Base-by-base conservation (phyloP, 2,329 filamentous ascomycete genomes). In the Colletotrichum noveboracense region DNA sequence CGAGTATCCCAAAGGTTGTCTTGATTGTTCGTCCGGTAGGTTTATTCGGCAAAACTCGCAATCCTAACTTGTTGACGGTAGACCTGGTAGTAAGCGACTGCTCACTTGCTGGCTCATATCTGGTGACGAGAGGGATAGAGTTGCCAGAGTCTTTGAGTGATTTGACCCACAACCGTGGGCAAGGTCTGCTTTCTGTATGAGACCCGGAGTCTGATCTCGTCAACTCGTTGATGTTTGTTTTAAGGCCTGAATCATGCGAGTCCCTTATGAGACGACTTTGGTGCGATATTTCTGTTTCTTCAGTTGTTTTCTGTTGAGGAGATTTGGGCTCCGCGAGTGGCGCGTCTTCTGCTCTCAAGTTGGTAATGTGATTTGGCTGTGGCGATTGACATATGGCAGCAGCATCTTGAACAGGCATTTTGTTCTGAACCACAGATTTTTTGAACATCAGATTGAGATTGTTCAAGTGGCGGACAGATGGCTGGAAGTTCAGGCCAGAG, bases 181-280 rank as follows among this genome's bases (percentile, higher is more conserved):
- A 0, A 13, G 10, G n/a, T 13, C 2, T 0, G n/a, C 43, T 48
- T 4, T 48, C 10, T 21, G n/a, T 48, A 13, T 13, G 2, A 48
- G 43, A 4, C 1, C 0, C 43, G 3, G 1, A 0, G n/a, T 48
- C 6, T 48, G 43, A 13, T 48, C 0, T 48, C 9, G 0, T n/a
- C 2, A 7, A 48, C 5, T 21, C 18, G 18, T 5, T 4, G 18
- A 4, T n/a, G 10, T 48, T 12, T 21, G 38, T 0, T 7, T 21
- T 1, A 10, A 0, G 38, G 5, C 5, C 16, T 43, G 38, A 1
- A 9, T 38, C 14, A 4, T 18, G 7, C 7, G 36, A 18, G 18
- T n/a, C 18, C 18, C 16, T 3, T 1, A 18, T 4, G 5, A 43
- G 5, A 8, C 24, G 24, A 24, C 3, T 24, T 24, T 24, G 24